Percentiles rank a stretch among this genome's conserved stretches.
phyloP scores from a whole-genome alignment of 1,284 basidiomycete genomes.

The Rhizoctonia solani region DNA sequence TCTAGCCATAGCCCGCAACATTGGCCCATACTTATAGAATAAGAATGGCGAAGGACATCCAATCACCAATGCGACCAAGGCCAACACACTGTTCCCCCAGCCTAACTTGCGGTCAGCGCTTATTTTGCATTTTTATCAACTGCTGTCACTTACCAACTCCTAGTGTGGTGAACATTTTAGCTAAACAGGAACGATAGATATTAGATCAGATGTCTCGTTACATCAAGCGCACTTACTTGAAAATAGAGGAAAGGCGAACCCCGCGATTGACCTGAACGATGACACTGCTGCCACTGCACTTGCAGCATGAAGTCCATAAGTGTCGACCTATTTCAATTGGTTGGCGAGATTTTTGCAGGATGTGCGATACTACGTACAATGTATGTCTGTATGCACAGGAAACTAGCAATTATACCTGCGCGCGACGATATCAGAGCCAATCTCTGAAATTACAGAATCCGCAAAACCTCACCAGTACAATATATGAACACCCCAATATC shows the following conservation, averaged over 20 bases:
- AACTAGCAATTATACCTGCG: slow-evolving; percentile 35
- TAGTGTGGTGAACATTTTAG: slow-evolving; percentile 15
- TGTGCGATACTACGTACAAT: slow-evolving; percentile 22
- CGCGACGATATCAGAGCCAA: not conserved
- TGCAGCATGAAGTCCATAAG: slow-evolving; percentile 34
- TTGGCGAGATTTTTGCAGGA: not conserved
- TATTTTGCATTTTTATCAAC: not conserved
- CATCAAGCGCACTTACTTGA: slow-evolving; percentile 33
- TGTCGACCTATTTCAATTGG: slow-evolving; percentile 21
- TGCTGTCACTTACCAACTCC: not conserved
- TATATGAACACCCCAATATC: slow-evolving; percentile 36
- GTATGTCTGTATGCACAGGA: slow-evolving; percentile 35
- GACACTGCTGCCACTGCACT: slow-evolving; percentile 36
- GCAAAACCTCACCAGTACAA: slow-evolving; percentile 11
- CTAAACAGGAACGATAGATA: not conserved
- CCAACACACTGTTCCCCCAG: slow-evolving; percentile 36
- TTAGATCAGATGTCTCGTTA: not conserved
- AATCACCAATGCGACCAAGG: slow-evolving; percentile 30
- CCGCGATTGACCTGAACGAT: slow-evolving; percentile 33
- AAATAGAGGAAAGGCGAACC: slow-evolving; percentile 36
- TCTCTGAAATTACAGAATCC: not conserved
- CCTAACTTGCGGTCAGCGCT: slow-evolving; percentile 30
- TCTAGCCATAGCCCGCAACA: slow-evolving; percentile 12
- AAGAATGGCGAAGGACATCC: slow-evolving; percentile 31
- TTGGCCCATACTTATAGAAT: slow-evolving; percentile 33